These are phyloP conservation scores for Santalum album DNA, from an alignment of 164 flowering plant genomes.

Conservation along the genomic window DNA sequence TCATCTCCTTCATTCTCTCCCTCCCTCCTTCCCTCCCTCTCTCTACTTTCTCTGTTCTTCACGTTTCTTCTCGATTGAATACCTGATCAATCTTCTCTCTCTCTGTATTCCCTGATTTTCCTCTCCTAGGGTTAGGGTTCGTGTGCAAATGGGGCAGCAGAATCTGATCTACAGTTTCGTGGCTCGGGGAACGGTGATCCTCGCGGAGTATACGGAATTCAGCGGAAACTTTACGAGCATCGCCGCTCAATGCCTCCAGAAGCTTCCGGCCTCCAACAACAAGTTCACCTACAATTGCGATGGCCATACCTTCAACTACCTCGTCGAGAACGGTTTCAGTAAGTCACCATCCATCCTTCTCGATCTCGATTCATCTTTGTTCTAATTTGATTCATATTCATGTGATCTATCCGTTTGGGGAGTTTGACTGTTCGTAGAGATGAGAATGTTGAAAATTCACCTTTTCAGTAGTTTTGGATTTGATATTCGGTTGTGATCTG, in stretches of 20 bases:
- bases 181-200: constrained; percentile 15
- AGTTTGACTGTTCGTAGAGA: no score
- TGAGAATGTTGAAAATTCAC: no score
- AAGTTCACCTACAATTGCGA: constrained; percentile 19
- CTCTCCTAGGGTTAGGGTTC: constrained; percentile 13
- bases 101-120: no score
- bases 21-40: no score
- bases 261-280: constrained; percentile 17
- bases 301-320: constrained; percentile 16
- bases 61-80: no score
- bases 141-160: constrained; percentile 4
- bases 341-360: background rate
- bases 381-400: background rate
- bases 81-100: no score
- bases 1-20: no score
- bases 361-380: background rate
- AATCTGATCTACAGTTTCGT: constrained; percentile 7
- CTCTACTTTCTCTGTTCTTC: no score
- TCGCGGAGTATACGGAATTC: constrained; percentile 18
- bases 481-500: no score
- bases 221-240: constrained; percentile 15
- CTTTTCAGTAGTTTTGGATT: no score
- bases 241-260: constrained; percentile 19
- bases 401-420: background rate
- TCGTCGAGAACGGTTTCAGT: constrained; percentile 16